phyloP scores from a whole-genome alignment of 2,329 filamentous ascomycete species.

The Neofusicoccum ribis region DNA sequence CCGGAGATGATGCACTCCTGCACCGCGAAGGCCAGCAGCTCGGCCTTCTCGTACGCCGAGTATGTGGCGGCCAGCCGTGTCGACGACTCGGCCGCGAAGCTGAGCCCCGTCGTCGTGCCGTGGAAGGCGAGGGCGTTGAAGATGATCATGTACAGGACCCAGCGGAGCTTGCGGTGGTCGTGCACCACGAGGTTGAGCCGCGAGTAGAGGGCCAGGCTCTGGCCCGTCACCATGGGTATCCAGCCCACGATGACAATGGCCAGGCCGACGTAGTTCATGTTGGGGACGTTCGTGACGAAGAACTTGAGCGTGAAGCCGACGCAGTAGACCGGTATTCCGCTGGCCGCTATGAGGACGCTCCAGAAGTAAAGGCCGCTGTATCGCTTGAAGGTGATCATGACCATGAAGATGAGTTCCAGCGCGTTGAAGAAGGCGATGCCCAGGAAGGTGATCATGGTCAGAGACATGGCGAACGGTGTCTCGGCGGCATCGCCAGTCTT shows the following conservation, averaged over 20 bases:
- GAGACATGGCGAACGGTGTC: not conserved
- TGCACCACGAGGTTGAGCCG: constrained; percentile 61
- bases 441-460: constrained; percentile 2
- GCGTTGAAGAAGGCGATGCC: constrained; percentile 3
- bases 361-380: constrained; percentile 53
- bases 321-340: constrained; percentile 49
- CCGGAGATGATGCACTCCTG: constrained; percentile 37
- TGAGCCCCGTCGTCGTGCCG: constrained; percentile 55
- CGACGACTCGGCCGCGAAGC: constrained; percentile 52
- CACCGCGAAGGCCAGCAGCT: constrained; percentile 46
- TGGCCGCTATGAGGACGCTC: constrained; percentile 47
- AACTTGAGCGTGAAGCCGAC: constrained; percentile 50
- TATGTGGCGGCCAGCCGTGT: constrained; percentile 39
- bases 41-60: constrained; percentile 46
- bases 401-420: not conserved
- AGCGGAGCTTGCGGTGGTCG: constrained; percentile 51
- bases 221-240: constrained; percentile 62
- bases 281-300: constrained; percentile 38
- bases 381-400: constrained; percentile 40
- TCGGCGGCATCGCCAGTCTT: not conserved
- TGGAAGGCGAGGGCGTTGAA: constrained; percentile 56
- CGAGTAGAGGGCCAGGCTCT: constrained; percentile 63
- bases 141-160: constrained; percentile 60
- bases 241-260: constrained; percentile 54
- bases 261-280: constrained; percentile 25